phyloP scores from a whole-genome alignment of 805 yeast genomes.

The Saccharomycopsis schoenii region DNA sequence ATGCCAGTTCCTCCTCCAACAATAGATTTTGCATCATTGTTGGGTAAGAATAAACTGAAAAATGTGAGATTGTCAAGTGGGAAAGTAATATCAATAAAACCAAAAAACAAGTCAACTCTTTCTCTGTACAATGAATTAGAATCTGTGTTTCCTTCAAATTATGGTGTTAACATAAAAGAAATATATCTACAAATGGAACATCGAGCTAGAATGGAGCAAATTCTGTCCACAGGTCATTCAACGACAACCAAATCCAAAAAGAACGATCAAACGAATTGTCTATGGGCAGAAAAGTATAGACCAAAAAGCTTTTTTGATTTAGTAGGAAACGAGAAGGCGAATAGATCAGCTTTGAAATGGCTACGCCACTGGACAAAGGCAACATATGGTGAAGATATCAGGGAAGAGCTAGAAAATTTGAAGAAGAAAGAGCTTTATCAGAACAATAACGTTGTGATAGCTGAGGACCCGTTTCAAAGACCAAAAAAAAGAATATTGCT shows the following conservation, averaged over 20 bases:
- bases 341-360: slow-evolving; percentile 54
- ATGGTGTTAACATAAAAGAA: slow-evolving; percentile 32
- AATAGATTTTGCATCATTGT: neutral
- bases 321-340: slow-evolving; percentile 58
- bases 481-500: slow-evolving; percentile 58
- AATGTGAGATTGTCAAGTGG: slow-evolving; percentile 6
- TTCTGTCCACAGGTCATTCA: neutral
- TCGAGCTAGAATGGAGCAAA: slow-evolving; percentile 19
- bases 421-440: slow-evolving; percentile 4
- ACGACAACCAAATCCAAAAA: neutral
- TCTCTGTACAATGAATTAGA: neutral
- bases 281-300: slow-evolving; percentile 61
- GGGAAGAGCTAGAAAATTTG: slow-evolving; percentile 19
- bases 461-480: slow-evolving; percentile 42
- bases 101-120: slow-evolving; percentile 7
- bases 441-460: slow-evolving; percentile 10
- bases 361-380: slow-evolving; percentile 54
- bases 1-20: neutral
- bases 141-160: slow-evolving; percentile 16
- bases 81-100: slow-evolving; percentile 2
- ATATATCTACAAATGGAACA: slow-evolving; percentile 26
- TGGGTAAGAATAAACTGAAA: slow-evolving; percentile 2
- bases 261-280: neutral
- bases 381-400: slow-evolving; percentile 39
- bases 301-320: slow-evolving; percentile 56